phyloP scores from a whole-genome alignment of 768 basidiomycete genomes.

The Amanita exitialis region DNA sequence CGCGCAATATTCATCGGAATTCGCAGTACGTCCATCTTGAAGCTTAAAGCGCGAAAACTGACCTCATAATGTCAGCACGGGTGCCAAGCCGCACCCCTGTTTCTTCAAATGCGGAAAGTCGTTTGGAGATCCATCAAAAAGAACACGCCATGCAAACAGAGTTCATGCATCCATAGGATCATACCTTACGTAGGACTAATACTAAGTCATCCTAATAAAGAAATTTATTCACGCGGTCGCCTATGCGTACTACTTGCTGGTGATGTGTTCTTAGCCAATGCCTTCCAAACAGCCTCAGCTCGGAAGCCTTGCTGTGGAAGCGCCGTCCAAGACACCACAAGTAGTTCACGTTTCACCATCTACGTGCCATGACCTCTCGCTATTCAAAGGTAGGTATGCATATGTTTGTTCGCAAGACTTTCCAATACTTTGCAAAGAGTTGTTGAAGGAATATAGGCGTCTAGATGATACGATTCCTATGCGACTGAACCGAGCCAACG shows the following conservation, averaged over 20 bases:
- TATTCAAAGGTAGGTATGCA: constrained; percentile 57
- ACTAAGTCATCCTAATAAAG: not conserved
- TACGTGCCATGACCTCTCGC: constrained; percentile 64
- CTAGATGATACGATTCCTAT: constrained; percentile 75
- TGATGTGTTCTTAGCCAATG: constrained; percentile 21
- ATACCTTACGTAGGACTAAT: not conserved
- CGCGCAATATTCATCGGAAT: constrained; percentile 46
- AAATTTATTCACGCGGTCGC: not conserved
- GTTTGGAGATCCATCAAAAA: constrained; percentile 58
- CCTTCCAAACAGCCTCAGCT: constrained; percentile 36
- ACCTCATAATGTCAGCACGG: constrained; percentile 32
- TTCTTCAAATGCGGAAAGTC: constrained; percentile 36
- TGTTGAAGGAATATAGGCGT: constrained; percentile 72
- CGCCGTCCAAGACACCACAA: constrained; percentile 47
- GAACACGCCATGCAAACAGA: constrained; percentile 48
- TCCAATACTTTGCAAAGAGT: constrained; percentile 33
- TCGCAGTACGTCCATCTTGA: constrained; percentile 27
- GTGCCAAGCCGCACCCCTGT: constrained; percentile 43
- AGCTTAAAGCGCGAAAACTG: not conserved
- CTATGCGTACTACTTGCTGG: too few species aligned
- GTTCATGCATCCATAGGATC: constrained; percentile 23
- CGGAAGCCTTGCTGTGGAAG: constrained; percentile 63
- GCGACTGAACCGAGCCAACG: constrained; percentile 72
- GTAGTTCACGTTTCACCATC: constrained; percentile 62
- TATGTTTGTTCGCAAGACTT: not conserved